phyloP scores from a whole-genome alignment of 75 land plant species.

The Chamaecyparis obtusa region DNA sequence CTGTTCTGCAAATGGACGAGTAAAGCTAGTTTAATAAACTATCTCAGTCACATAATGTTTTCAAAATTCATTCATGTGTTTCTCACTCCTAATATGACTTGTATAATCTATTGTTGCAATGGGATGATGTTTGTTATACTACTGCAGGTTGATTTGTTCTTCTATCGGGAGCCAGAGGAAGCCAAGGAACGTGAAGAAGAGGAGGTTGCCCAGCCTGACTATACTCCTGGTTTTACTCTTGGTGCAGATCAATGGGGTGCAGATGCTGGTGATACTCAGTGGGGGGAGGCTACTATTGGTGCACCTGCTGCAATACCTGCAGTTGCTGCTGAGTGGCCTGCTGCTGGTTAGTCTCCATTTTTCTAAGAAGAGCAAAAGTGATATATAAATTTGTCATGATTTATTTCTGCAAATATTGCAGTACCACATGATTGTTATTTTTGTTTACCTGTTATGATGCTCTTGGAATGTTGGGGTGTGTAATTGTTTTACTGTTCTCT shows the following conservation, averaged over 20 bases:
- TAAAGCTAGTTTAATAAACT: background rate
- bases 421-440: background rate
- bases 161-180: slow-evolving; percentile 66
- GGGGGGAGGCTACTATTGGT: slow-evolving; percentile 10
- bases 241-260: slow-evolving; percentile 25
- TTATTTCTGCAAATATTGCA: background rate
- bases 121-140: background rate
- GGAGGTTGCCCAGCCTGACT: slow-evolving; percentile 12
- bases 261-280: slow-evolving; percentile 13
- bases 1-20: background rate
- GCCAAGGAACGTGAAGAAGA: slow-evolving; percentile 66
- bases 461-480: background rate
- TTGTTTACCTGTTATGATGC: background rate
- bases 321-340: slow-evolving; percentile 24
- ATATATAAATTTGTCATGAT: background rate
- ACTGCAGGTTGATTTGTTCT: slow-evolving; percentile 63
- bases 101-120: background rate
- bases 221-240: slow-evolving; percentile 10
- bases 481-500: background rate
- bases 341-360: slow-evolving; percentile 20
- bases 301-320: slow-evolving; percentile 27
- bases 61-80: background rate
- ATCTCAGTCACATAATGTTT: background rate
- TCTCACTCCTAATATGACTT: background rate
- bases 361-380: background rate